Percentiles rank a stretch among this genome's conserved stretches.
phyloP scores from a whole-genome alignment of 1,139 yeast species.

The Trichomonascaceae sp. region DNA sequence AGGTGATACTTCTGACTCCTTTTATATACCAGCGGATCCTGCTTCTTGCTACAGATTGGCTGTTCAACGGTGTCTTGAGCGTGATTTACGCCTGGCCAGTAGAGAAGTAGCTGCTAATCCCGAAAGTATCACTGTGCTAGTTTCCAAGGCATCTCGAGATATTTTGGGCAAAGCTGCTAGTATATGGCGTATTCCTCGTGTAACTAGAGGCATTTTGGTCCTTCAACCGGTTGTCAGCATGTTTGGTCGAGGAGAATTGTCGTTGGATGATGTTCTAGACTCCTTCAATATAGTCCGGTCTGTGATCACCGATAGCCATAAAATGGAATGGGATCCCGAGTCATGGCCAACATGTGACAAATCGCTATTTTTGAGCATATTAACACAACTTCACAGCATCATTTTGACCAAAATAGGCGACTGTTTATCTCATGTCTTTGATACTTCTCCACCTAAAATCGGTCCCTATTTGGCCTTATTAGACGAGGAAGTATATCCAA shows the following conservation, averaged over 20 bases:
- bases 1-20: conserved; percentile 10
- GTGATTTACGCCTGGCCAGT: conserved; percentile 28
- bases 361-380: conserved; percentile 46
- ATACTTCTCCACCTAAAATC: conserved; percentile 53
- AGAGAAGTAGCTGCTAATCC: conserved; percentile 21
- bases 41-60: conserved; percentile 39
- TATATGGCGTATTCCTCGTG: conserved; percentile 56
- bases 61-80: conserved; percentile 29
- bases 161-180: conserved; percentile 44
- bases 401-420: conserved; percentile 45
- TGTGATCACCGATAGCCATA: conserved; percentile 33
- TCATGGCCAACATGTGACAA: conserved; percentile 49
- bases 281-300: conserved; percentile 41
- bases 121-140: conserved; percentile 30
- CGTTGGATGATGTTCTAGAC: conserved; percentile 44
- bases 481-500: conserved; percentile 44
- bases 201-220: conserved; percentile 48
- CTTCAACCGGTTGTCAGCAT: conserved; percentile 39
- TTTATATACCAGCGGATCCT: conserved; percentile 29
- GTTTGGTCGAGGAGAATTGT: conserved; percentile 65
- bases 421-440: conserved; percentile 43
- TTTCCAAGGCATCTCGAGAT: conserved; percentile 38
- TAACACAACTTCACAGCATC: conserved; percentile 45
- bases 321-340: conserved; percentile 37
- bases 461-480: conserved; percentile 49